phyloP scores from a whole-genome alignment of 176 grass and related monocot genomes.

The Aechmea fasciata region DNA sequence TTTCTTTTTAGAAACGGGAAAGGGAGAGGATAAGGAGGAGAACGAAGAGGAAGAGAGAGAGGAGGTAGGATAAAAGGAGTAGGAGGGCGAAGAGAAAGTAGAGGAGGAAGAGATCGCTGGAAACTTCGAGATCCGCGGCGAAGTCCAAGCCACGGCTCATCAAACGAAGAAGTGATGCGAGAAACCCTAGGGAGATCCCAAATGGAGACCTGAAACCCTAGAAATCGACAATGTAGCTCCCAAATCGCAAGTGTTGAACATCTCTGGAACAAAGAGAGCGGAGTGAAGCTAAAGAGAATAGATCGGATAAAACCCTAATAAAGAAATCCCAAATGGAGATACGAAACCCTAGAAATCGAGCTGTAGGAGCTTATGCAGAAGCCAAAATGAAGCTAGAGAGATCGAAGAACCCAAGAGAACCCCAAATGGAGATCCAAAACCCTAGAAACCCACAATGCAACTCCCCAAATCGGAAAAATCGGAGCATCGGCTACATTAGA shows the following conservation, averaged over 20 bases:
- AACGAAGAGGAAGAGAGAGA: not conserved
- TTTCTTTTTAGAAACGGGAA: not conserved
- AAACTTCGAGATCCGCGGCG: conserved; percentile 10
- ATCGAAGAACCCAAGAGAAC: too few species aligned
- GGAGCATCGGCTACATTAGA: not conserved
- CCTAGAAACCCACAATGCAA: not conserved
- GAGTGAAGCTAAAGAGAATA: too few species aligned
- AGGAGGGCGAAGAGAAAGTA: conserved; percentile 13
- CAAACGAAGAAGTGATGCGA: not conserved
- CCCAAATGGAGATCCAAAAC: not conserved
- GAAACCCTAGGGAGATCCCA: not conserved
- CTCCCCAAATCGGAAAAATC: not conserved
- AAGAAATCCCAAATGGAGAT: too few species aligned
- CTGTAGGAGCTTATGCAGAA: too few species aligned
- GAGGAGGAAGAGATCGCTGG: conserved; percentile 9
- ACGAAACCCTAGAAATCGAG: too few species aligned
- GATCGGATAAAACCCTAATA: too few species aligned
- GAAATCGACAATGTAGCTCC: not conserved
- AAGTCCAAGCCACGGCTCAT: conserved; percentile 14
- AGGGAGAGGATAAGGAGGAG: not conserved
- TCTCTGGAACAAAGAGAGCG: too few species aligned
- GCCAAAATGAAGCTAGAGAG: too few species aligned
- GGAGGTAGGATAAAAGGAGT: not conserved
- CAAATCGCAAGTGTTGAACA: not conserved
- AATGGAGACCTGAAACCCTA: not conserved